Base-by-base conservation (phyloP, 192 early-diverging fungal genomes). In the Podila verticillata region DNA sequence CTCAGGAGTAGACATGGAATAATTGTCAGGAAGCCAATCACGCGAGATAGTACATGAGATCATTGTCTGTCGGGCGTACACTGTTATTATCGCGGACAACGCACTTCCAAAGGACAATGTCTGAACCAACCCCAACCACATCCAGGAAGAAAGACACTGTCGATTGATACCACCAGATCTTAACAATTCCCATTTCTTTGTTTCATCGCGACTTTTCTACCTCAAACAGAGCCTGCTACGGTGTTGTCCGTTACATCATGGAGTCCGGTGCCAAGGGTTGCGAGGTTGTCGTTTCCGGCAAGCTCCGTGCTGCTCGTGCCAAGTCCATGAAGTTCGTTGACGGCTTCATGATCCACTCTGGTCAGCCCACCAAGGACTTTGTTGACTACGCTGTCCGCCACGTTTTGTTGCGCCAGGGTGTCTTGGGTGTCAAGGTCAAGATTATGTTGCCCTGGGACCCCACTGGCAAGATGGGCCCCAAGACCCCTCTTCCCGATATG, bases 251-350 rank as follows among this genome's bases (percentile, higher is more conserved):
- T 82, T 96, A 96, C 91, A 93, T 96, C 75, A 99, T 98, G 98
- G 96, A 98, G 88, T 95, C 94, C 82, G 96, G 96, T 80, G 98
- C 96, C 82, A 99, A 99, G 93, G 98, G 98, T 86, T 96, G 95
- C 87, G 98, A 99, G 87, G 98, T 99, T 66, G 90, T 99, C 84
- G 94, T 99, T 74, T 98, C 96, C 72, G 98, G 98, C 74, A 99
- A 99, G 93, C 93, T 99, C 78, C 96, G 98, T 88, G 98, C 93
- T 86, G 96, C 96, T 72, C 98, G 98, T 96, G 98, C 98, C 87
- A 99, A 99, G 95, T 92, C 98, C 65, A 98, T 98, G 98, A 99
- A 99, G 93, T 99, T 99, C 89, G 90, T 92, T 84, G 96, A 98
- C 82, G 98, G 98, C 74, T 98, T 99, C 93, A 97, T 99, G 96